A percentile compares a stretch with the other conserved stretches of the same genome.
Evolutionary conservation across 1,284 basidiomycete species (phyloP).

Genomic region (Cutaneotrichosporon curvatum): DNA sequence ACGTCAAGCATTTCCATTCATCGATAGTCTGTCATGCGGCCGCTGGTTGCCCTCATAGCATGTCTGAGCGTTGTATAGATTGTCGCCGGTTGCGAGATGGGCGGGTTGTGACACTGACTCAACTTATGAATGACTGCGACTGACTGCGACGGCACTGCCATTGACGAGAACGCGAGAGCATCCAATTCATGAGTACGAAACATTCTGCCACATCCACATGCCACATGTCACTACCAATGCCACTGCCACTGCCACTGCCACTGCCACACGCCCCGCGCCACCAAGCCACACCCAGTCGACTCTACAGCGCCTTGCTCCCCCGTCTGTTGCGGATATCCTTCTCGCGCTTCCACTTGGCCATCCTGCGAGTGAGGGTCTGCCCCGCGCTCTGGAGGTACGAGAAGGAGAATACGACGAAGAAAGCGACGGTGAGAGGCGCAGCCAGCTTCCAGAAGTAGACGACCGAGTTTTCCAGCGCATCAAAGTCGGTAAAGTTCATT

Average conservation of each 20-base stretch:
- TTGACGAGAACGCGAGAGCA: too few relatives aligned
- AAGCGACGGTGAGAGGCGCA: constrained; percentile 34
- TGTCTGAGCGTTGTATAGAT: neutral
- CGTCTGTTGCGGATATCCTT: neutral
- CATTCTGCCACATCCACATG: too few relatives aligned
- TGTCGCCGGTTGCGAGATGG: too few relatives aligned
- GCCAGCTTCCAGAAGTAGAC: constrained; percentile 45
- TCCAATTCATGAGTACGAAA: too few relatives aligned
- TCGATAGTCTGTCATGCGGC: neutral
- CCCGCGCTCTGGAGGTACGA: constrained; percentile 30
- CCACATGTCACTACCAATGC: too few relatives aligned
- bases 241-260: too few relatives aligned
- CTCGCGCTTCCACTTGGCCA: constrained; percentile 7
- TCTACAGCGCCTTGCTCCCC: too few relatives aligned
- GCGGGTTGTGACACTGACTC: too few relatives aligned
- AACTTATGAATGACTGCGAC: too few relatives aligned
- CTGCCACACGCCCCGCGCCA: too few relatives aligned
- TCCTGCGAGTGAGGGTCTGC: constrained; percentile 25
- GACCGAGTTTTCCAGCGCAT: constrained; percentile 28
- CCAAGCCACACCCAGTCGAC: too few relatives aligned
- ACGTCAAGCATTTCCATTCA: neutral
- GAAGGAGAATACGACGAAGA: constrained; percentile 44
- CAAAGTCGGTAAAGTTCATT: constrained; percentile 41
- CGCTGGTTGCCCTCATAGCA: neutral
- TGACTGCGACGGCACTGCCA: too few relatives aligned